Base-by-base conservation (phyloP, 2,329 filamentous ascomycete genomes). In the Fragosphaeria purpurea region DNA sequence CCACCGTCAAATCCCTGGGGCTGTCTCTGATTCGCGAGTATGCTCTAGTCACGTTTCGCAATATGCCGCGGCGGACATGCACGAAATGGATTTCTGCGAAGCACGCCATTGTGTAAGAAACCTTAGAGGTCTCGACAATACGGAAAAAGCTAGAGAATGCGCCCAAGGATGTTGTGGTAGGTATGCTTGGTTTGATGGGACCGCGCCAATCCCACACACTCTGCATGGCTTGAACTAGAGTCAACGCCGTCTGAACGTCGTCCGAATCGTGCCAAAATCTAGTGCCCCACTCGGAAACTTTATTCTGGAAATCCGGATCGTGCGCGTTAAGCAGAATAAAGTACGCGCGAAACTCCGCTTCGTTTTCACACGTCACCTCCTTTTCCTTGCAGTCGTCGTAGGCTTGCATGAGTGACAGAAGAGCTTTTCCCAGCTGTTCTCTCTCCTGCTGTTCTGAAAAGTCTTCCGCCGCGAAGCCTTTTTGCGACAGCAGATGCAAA, bases 41-140 rank as follows among this genome's bases (percentile, higher is more conserved):
- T 1, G 76, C 71, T 50, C 67, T 71, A 47, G 76, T 72, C 30
- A 84, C 65, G 12, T 75, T 73, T 49, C 72, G 72, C 13, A 85
- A 61, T 12, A 82, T 75, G 10, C 74, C 71, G 49, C 78, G 77
- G 41, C 82, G 78, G 35, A 84, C 67, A 38, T 73, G 70, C 41
- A 77, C 76, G 52, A 85, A 83, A 59, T 83, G 79, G n/a, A 81
- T 77, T 59, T 85, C 81, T 6, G 80, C 80, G 53, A 85, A 76
- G 57, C 82, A 85, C 11, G 80, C 82, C 79, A 85, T 83, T 1
- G 79, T 83, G 59, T 85, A 85, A 0, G 82, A 84, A 3, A 83
- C 75, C 12, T 69, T 65, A 0, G 70, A 67, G 41, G 75, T 71
- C 56, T 77, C 70, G 33, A 85, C 67, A 45, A 85, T 80, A 31